Base-by-base conservation (phyloP, 2,329 filamentous ascomycete genomes). In the Aureobasidium sp. region DNA sequence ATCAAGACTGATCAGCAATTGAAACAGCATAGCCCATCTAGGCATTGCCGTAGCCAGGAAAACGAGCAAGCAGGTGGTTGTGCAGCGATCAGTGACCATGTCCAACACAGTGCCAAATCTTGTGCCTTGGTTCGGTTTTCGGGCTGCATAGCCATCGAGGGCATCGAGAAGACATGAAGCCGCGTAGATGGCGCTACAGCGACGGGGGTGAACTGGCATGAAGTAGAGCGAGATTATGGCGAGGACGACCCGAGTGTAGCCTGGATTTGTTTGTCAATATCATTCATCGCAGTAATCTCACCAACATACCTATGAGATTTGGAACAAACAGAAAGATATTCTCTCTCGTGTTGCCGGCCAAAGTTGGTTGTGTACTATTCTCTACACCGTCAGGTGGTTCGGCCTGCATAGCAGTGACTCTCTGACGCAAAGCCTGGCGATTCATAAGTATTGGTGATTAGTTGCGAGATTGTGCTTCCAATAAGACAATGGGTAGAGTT, bases 61-160 rank as follows among this genome's bases (percentile, higher is more conserved):
- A 55, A 97, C 92, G 53, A 97, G 84, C 68, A 99, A 78, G 75
- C 94, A 97, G 3, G 92, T 86, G 3, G 94, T 99, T 32, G 93
- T 97, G 80, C 94, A 97, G 63, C 94, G 88, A 76, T 99, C 94
- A 21, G 94, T 97, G 64, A 97, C 92, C 94, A 97, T 97, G 78
- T 97, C 94, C 65, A 97, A 82, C 30, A 97, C 92, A 39, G 93
- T 93, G 66, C 94, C 94, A 74, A 97, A 99, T 66, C 89, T 89
- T 60, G 94, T 97, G 41, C 89, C 92, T 76, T 97, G 94, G 70
- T 96, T 85, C 73, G 93, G 87, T 69, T 84, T 80, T 54, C 90
- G 86, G 61, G 94, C 94, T 21, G 91, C 92, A 69, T 92, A 88
- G 69, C 94, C 94, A 73, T 99, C 94, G 66, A 97, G 84, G 48